phyloP scores from a whole-genome alignment of 495 filamentous ascomycete species.

The Evansstolkia leycettana region DNA sequence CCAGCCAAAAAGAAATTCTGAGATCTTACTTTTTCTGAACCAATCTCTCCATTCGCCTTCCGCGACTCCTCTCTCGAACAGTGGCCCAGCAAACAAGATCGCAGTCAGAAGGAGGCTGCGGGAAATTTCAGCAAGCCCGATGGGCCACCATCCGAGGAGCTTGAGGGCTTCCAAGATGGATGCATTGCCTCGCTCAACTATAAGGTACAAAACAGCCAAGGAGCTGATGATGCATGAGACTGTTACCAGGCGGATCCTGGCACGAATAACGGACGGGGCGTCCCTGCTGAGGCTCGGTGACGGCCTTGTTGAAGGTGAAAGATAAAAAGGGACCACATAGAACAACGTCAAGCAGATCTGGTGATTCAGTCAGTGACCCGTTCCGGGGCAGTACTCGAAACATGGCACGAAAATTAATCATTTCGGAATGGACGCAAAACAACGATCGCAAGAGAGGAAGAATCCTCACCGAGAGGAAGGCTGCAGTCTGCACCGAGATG shows the following conservation, averaged over 20 bases:
- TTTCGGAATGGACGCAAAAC: not conserved
- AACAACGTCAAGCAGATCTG: constrained; percentile 65
- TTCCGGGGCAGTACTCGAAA: not conserved
- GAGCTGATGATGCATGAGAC: constrained; percentile 53
- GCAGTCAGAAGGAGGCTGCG: constrained; percentile 51
- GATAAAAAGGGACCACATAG: constrained; percentile 89
- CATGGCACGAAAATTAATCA: not conserved
- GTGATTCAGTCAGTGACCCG: constrained; percentile 3
- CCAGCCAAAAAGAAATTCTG: constrained; percentile 43
- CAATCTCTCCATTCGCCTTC: constrained; percentile 60
- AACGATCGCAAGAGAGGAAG: not conserved
- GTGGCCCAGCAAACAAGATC: constrained; percentile 72
- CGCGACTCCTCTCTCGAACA: constrained; percentile 63
- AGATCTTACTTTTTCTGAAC: constrained; percentile 30
- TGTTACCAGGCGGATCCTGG: constrained; percentile 68
- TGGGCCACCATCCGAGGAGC: constrained; percentile 64
- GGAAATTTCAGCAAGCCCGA: constrained; percentile 47
- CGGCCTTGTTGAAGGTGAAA: constrained; percentile 65
- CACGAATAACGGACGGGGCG: constrained; percentile 78
- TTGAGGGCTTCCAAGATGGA: constrained; percentile 43
- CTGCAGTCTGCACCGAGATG: constrained; percentile 34
- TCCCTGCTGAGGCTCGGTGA: constrained; percentile 75
- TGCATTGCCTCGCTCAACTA: constrained; percentile 32
- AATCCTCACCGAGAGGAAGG: constrained; percentile 40
- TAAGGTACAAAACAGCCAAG: constrained; percentile 46